Evolutionary conservation across 371 early-diverging fungal species (phyloP), one percentile per base, ranked within the genome.

Genomic region (Dipsacomyces acuminosporus): DNA sequence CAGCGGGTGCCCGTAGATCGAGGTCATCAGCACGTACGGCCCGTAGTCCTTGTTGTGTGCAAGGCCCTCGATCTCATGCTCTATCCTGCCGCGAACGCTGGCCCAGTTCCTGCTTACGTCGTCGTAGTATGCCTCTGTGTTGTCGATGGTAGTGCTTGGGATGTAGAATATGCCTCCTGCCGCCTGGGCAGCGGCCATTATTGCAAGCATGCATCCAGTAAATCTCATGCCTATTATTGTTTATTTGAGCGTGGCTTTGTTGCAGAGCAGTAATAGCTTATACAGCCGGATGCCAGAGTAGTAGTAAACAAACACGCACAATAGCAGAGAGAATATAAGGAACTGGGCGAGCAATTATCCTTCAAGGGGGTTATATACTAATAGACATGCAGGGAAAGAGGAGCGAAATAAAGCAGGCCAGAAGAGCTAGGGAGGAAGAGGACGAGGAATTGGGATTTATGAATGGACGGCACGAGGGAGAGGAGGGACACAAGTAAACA

Each of bases 121-220:
- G 19, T 43, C 45, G 30, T 33, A 54, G 61, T 54, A 59, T 34
- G 48, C 53, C 40, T 17, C 15, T 0, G 61, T 54, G 54, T 54
- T 52, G 41, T 60, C 61, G 20, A 54, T 54, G 21, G 49, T 24
- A 17, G 55, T 60, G 4, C 54, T 36, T 3, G 61, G 61, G 15
- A 60, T 60, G 46, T 45, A 49, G 24, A 54, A 34, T 13, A 48
- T 41, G 18, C 46, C 44, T 1, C 20, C 38, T 11, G 34, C 59
- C 1, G 18, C 14, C 8, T 35, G 36, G 5, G 23, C 49, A 15
- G 35, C 46, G 15, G 55, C 55, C 26, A 48, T 21, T 20, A 41
- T 41, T 8, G 35, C 48, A 13, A 45, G 11, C 30, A 30, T 11
- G 11, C 5, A 11, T 11, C 7, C 30, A 30, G 11, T 30, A 30